Conservation (phyloP, 805 yeast species). For the Candida caryicola region DNA sequence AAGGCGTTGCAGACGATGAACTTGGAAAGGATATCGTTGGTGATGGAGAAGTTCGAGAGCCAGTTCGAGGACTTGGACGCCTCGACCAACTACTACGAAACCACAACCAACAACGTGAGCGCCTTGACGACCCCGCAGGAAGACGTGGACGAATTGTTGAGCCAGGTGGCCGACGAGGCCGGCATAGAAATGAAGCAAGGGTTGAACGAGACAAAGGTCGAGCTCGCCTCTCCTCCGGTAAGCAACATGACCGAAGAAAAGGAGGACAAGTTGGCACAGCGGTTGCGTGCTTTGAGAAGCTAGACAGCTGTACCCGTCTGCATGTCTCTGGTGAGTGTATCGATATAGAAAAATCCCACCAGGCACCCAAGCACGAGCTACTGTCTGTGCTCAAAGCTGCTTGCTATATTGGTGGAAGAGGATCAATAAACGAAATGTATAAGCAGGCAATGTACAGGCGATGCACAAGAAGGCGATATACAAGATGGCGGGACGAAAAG, state of each 20-base stretch:
- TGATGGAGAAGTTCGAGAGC: slow-evolving; percentile 95
- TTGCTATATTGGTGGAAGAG: too few relatives aligned
- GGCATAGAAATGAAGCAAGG: slow-evolving; percentile 90
- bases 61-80: slow-evolving; percentile 97
- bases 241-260: slow-evolving; percentile 56
- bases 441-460: too few relatives aligned
- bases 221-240: slow-evolving; percentile 39
- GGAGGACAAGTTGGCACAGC: slow-evolving; percentile 84
- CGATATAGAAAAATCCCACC: too few relatives aligned
- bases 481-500: too few relatives aligned
- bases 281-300: slow-evolving; percentile 78
- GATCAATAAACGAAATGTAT: too few relatives aligned
- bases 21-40: slow-evolving; percentile 83
- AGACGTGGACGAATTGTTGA: slow-evolving; percentile 87
- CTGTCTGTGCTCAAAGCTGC: too few relatives aligned
- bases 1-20: slow-evolving; percentile 94
- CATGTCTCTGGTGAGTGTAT: too few relatives aligned
- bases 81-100: slow-evolving; percentile 87
- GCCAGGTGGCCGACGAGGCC: slow-evolving; percentile 94
- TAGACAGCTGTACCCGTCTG: too few relatives aligned
- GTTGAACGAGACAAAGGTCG: slow-evolving; percentile 62
- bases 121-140: slow-evolving; percentile 93
- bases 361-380: too few relatives aligned
- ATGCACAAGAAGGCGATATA: too few relatives aligned
- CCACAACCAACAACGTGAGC: slow-evolving; percentile 82